Evolutionary conservation across 805 yeast species (phyloP), one percentile per base, ranked within the genome.

Genomic region (Nakazawaea wyomingensis): DNA sequence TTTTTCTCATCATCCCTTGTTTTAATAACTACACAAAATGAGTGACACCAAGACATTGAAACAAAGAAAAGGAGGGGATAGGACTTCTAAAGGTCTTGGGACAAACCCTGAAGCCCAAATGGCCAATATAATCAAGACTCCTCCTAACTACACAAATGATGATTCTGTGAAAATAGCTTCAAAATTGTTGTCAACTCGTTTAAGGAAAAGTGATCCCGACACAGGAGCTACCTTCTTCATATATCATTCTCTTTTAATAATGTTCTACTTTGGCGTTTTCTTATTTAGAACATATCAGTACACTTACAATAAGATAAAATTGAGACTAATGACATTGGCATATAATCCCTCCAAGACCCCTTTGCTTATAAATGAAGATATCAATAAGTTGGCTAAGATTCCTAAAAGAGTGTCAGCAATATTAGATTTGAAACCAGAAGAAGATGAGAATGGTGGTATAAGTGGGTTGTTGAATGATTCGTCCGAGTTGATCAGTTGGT

Each of bases 371-470:
- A 78, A 95, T 50, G 82, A 82, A 48, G 98, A 91, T 63, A 88
- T 88, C 29, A 68, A 68, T 48, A 76, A 78, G 53, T 65, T 91
- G 44, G 57, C 72, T 34, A 93, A 93, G 61, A 72, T 88, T 19
- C 99, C 99, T 3, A 74, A 71, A 50, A 73, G 85, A 39, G 54
- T 93, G 18, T 83, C 95, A 7, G 79, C 85, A 17, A 79, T 91
- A n/a, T 64, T 93, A 45, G 80, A 77, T 51, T 72, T 80, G 57
- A 81, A 80, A 55, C 74, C 82, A 21, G 88, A 80, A 45, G 85
- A 83, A 48, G 91, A 82, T 52, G 95, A 87, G 53, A 91, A 89
- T 47, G 96, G 96, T 26, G 97, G 97, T 2, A 61, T 83, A 34
- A 86, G 82, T 47, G 96, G 95, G 0, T 67, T 91, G 34, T 69